A percentile compares a stretch with the other conserved stretches of the same genome.
phyloP scores from a whole-genome alignment of 2,329 filamentous ascomycete genomes.

The Pseudocercospora pini-densiflorae region DNA sequence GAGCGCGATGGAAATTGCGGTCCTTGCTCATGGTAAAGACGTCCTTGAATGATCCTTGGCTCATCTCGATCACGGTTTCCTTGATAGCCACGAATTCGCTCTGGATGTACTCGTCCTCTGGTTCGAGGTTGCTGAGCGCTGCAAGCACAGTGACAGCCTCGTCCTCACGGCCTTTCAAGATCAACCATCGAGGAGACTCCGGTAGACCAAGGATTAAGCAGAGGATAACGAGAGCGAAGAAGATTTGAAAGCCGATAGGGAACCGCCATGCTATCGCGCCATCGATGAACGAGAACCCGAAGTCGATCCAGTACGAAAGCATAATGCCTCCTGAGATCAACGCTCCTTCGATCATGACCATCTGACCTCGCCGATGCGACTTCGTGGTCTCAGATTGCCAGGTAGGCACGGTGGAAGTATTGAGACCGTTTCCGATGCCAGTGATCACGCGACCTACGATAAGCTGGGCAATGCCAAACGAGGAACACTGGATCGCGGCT shows the following conservation, averaged over 20 bases:
- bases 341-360: conserved; percentile 50
- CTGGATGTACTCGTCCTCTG: conserved; percentile 35
- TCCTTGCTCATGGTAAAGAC: conserved; percentile 46
- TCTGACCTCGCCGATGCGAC: conserved; percentile 50
- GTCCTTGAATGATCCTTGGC: conserved; percentile 34
- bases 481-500: conserved; percentile 52
- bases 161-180: conserved; percentile 40
- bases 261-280: conserved; percentile 55
- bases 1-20: conserved; percentile 50
- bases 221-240: conserved; percentile 54
- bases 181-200: conserved; percentile 51
- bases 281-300: conserved; percentile 46
- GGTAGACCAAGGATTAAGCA: conserved; percentile 50
- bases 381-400: conserved; percentile 59
- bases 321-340: conserved; percentile 44
- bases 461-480: conserved; percentile 49
- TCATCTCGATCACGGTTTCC: conserved; percentile 42
- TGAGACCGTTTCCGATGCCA: conserved; percentile 59
- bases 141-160: conserved; percentile 39
- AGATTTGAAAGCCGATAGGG: conserved; percentile 58
- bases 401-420: conserved; percentile 53
- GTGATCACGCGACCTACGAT: conserved; percentile 58
- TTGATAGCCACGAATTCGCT: conserved; percentile 41
- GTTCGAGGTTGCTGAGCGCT: conserved; percentile 42
- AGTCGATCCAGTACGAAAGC: conserved; percentile 56